Evolutionary conservation across 2,329 filamentous ascomycete genomes (phyloP).

Genomic region (Penicillium sp.): DNA sequence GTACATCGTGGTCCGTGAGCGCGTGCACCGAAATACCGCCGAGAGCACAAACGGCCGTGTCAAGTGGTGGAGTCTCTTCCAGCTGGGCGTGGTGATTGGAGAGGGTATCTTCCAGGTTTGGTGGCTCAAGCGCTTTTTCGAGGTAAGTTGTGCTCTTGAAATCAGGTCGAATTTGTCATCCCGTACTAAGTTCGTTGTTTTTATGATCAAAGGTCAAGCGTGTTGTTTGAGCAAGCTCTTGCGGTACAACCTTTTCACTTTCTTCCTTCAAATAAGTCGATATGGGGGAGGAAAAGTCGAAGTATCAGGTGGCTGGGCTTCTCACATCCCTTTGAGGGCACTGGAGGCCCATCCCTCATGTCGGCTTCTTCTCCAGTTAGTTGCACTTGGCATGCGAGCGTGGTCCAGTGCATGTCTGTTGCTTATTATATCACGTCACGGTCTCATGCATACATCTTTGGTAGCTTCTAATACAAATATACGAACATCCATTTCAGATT

Average conservation of each 20-base stretch:
- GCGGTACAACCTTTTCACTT: background rate
- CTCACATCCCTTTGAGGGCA: too few relatives aligned
- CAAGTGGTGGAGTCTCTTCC: constrained; percentile 99
- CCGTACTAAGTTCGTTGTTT: background rate
- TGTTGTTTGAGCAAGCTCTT: constrained; percentile 34
- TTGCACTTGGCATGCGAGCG: background rate
- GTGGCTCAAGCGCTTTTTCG: constrained; percentile 98
- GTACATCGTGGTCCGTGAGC: constrained; percentile 92
- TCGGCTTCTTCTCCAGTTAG: background rate
- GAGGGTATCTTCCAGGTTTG: constrained; percentile 98
- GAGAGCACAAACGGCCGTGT: constrained; percentile 96
- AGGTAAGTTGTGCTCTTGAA: constrained; percentile 49
- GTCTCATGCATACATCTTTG: constrained; percentile 16
- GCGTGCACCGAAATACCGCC: constrained; percentile 95
- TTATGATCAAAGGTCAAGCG: constrained; percentile 39
- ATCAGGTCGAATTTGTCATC: background rate
- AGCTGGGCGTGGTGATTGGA: constrained; percentile 78
- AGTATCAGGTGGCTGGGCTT: too few relatives aligned
- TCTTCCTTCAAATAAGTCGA: background rate
- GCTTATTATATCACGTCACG: constrained; percentile 14
- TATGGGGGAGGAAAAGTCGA: background rate
- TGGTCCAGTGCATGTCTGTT: constrained; percentile 4
- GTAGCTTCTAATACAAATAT: constrained; percentile 20
- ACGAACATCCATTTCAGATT: constrained; percentile 3
- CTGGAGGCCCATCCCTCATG: background rate